phyloP scores from a whole-genome alignment of 2,329 filamentous ascomycete species.

The Polytolypa hystricis region DNA sequence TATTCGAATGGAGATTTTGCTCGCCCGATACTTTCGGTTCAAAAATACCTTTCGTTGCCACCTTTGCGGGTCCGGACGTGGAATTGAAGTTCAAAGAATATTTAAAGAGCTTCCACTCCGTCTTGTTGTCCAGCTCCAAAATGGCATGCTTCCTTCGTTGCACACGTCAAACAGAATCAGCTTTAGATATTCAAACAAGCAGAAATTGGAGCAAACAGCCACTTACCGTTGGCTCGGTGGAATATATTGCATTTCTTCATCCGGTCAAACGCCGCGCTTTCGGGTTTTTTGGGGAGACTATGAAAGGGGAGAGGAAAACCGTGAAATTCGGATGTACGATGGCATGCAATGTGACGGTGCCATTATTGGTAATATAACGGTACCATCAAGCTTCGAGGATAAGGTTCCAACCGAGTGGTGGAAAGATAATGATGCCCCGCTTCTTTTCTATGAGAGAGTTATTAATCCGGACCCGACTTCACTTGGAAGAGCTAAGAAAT shows the following conservation, averaged over 20 bases:
- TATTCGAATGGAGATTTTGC: not conserved
- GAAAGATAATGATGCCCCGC: slow-evolving; percentile 13
- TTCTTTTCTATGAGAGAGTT: slow-evolving; percentile 27
- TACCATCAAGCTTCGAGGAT: slow-evolving; percentile 8
- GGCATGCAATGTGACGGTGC: slow-evolving; percentile 16
- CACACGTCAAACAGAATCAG: slow-evolving; percentile 19
- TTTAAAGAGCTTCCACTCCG: slow-evolving; percentile 21
- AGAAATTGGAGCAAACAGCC: slow-evolving; percentile 12
- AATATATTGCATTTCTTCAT: slow-evolving; percentile 19
- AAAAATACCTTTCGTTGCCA: not conserved
- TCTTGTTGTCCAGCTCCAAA: slow-evolving; percentile 17
- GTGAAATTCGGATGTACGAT: slow-evolving; percentile 22
- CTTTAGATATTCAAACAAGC: slow-evolving; percentile 15
- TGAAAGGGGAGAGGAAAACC: slow-evolving; percentile 16
- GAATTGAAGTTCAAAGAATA: slow-evolving; percentile 2
- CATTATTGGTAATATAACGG: slow-evolving; percentile 19
- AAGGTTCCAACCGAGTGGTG: slow-evolving; percentile 20
- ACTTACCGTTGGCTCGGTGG: slow-evolving; percentile 30
- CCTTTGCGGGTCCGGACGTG: slow-evolving; percentile 1
- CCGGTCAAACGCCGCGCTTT: slow-evolving; percentile 7
- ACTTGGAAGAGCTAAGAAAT: too few species aligned
- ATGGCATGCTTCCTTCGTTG: slow-evolving; percentile 7
- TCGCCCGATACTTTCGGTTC: not conserved
- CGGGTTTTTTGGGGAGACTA: slow-evolving; percentile 24
- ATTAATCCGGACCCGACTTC: slow-evolving; percentile 16